Percentiles rank a stretch among this genome's conserved stretches.
Evolutionary conservation across 352 stramenopile genomes (phyloP).

Genomic region (Globisporangium ultimum): DNA sequence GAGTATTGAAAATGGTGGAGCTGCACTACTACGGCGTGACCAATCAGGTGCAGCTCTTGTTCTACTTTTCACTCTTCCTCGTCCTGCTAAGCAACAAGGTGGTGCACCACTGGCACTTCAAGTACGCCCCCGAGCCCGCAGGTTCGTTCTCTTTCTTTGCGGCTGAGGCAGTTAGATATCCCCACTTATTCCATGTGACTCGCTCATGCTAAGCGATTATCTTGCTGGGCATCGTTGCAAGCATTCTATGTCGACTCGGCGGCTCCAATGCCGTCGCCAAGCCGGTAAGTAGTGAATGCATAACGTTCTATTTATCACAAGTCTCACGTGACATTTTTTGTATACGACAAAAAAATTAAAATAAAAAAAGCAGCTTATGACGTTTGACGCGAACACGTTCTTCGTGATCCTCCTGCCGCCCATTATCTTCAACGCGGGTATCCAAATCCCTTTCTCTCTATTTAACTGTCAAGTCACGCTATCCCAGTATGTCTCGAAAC

Average conservation of each 20-base stretch:
- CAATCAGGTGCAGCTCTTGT: conserved; percentile 61
- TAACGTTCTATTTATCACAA: too few relatives aligned
- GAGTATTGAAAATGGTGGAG: too few relatives aligned
- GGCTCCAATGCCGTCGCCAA: conserved; percentile 41
- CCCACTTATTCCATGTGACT: not conserved
- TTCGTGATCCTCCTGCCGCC: conserved; percentile 91
- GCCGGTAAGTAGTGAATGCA: conserved; percentile 18
- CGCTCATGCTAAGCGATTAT: conserved; percentile 27
- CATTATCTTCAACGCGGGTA: conserved; percentile 93
- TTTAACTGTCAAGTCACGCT: not conserved
- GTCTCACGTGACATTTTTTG: not conserved
- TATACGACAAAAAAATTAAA: not conserved
- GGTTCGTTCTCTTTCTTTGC: conserved; percentile 15
- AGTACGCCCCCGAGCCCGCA: conserved; percentile 65
- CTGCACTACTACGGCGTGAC: conserved; percentile 17
- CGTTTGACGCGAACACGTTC: conserved; percentile 90
- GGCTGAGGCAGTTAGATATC: too few relatives aligned
- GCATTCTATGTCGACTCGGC: conserved; percentile 51
- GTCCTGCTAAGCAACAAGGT: conserved; percentile 79
- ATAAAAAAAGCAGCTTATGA: conserved; percentile 45
- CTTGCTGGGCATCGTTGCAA: conserved; percentile 45
- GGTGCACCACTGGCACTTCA: conserved; percentile 66
- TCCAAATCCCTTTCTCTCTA: not conserved
- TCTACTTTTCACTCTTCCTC: conserved; percentile 72
- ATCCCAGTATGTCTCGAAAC: not conserved